Base-by-base conservation (phyloP, 768 basidiomycete genomes). In the Boletus bicolor region DNA sequence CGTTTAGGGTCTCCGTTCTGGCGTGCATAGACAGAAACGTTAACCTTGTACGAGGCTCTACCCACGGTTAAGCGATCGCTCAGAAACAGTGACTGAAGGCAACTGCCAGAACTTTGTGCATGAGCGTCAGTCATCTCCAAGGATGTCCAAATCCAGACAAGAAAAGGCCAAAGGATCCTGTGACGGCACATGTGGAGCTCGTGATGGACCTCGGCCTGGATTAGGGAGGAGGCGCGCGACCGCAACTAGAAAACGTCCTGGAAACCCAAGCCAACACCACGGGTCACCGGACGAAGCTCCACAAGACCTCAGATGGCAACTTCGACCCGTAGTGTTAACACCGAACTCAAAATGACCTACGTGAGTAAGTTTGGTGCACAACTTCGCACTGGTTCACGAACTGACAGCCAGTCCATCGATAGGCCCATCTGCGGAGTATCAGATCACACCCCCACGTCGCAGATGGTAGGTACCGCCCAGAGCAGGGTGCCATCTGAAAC, bases 391-490 rank as follows among this genome's bases (percentile, higher is more conserved):
- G 30, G 64, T 53, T 63, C 53, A 44, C 35, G 37, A 55, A 42
- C 44, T 37, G 55, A 28, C n/a, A 54, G 19, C 15, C 14, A 28
- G 47, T 42, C 44, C 49, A 55, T 56, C 51, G 54, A 55, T 59
- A 30, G 12, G 54, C 19, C 15, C 43, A 48, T 44, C 39, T 58
- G 51, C 49, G 48, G 59, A 51, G 51, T 49, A 57, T 58, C 35
- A 43, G 48, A 54, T 64, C 49, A 42, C 37, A 53, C 45, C 55
- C 61, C 56, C 64, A 57, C 53, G 38, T 56, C 64, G 64, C 66
- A 50, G 59, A 64, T 64, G 57, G 59, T 50, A 61, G 59, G 56
- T 54, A 47, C 30, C 53, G 37, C 52, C 51, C 46, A 36, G 49
- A 55, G n/a, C 36, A 38, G 26, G 44, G 44, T 26, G 42, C 41